Conservation (phyloP, 2,329 filamentous ascomycete species). For the Hymenoscyphus occultus region DNA sequence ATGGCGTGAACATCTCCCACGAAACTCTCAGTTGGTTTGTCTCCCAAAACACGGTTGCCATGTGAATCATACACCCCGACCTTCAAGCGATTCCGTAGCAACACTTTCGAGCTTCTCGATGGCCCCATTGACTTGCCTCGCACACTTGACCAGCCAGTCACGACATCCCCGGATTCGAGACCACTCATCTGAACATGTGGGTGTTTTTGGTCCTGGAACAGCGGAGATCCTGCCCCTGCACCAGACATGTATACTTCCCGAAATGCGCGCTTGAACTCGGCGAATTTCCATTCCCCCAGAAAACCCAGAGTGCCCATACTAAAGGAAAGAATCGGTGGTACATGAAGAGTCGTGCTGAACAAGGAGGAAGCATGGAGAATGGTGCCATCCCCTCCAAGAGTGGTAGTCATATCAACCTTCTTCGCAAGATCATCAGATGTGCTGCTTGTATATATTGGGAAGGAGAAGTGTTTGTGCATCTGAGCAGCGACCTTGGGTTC, state of each 20-base stretch:
- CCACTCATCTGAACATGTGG: conserved; percentile 27
- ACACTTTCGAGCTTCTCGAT: conserved; percentile 70
- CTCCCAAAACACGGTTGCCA: conserved; percentile 54
- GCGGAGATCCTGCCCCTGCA: conserved; percentile 42
- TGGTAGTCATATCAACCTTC: conserved; percentile 86
- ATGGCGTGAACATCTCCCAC: conserved; percentile 61
- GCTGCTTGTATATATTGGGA: conserved; percentile 64
- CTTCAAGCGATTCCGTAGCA: conserved; percentile 82
- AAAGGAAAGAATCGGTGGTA: conserved; percentile 90
- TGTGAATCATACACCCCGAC: conserved; percentile 77
- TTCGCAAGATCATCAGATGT: conserved; percentile 54
- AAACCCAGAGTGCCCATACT: conserved; percentile 97
- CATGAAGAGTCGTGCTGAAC: conserved; percentile 75
- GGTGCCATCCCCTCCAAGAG: conserved; percentile 89
- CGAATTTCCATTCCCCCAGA: conserved; percentile 93
- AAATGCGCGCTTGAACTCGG: conserved; percentile 88
- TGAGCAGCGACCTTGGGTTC: conserved; percentile 72
- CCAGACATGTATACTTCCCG: conserved; percentile 88
- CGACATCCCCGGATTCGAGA: conserved; percentile 32
- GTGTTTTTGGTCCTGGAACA: conserved; percentile 33
- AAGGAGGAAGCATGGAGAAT: conserved; percentile 82
- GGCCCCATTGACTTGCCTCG: conserved; percentile 79
- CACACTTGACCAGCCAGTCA: conserved; percentile 66
- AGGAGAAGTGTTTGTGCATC: conserved; percentile 67
- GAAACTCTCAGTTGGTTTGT: conserved; percentile 34